These are phyloP conservation scores for Aureobasidium mangrovei DNA, from an alignment of 2,329 filamentous ascomycete species.

Conservation along the genomic window DNA sequence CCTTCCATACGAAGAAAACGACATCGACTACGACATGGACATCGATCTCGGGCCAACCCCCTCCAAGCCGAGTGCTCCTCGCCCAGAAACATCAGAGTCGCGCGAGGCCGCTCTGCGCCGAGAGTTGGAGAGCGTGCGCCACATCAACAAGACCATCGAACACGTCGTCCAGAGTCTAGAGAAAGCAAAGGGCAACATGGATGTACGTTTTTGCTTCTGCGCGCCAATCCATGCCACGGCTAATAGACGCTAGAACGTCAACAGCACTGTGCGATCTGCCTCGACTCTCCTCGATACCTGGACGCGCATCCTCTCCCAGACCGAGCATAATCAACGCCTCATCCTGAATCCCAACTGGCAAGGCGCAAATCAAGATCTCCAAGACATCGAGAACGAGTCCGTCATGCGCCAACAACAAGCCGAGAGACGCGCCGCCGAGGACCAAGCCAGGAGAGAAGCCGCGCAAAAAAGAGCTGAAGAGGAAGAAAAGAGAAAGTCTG, in stretches of 20 bases:
- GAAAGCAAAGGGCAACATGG: conserved; percentile 68
- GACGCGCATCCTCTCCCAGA: conserved; percentile 92
- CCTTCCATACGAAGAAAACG: conserved; percentile 5
- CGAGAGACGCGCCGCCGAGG: conserved; percentile 66
- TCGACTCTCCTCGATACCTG: conserved; percentile 88
- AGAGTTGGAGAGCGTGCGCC: conserved; percentile 74
- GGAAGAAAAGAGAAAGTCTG: conserved; percentile 47
- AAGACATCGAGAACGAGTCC: conserved; percentile 77
- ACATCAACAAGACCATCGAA: conserved; percentile 83
- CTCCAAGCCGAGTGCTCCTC: conserved; percentile 2
- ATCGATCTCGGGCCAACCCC: conserved; percentile 6
- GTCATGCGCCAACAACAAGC: conserved; percentile 64
- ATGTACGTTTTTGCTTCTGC: conserved; percentile 40
- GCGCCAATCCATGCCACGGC: background rate
- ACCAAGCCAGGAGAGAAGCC: conserved; percentile 68
- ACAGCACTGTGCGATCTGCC: conserved; percentile 74
- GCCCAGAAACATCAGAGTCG: conserved; percentile 52
- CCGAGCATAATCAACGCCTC: conserved; percentile 91
- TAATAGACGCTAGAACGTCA: conserved; percentile 56
- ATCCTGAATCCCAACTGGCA: conserved; percentile 85
- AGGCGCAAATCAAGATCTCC: conserved; percentile 75
- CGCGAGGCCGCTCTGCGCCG: conserved; percentile 66
- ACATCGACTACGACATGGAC: conserved; percentile 13
- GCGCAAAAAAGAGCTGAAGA: conserved; percentile 46
- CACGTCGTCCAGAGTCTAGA: conserved; percentile 63